Percentiles rank a stretch among this genome's conserved stretches.
Evolutionary conservation across 1,139 yeast species (phyloP).

Genomic region (Saccharomyces uvarum): DNA sequence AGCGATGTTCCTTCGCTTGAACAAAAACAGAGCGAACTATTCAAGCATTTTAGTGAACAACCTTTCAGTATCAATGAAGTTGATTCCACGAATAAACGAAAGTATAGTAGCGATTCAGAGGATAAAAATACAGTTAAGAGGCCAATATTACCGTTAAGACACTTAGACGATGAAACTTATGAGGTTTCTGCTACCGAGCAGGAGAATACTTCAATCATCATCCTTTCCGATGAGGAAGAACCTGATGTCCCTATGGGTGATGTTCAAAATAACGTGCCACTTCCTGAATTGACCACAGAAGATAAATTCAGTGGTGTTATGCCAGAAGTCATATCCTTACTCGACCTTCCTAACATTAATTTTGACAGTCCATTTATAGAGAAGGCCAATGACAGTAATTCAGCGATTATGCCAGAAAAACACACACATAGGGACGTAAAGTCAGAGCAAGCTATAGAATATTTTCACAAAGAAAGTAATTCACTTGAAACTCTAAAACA

Average conservation of each 20-base stretch:
- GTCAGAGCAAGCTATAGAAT: neutral
- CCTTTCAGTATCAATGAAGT: neutral
- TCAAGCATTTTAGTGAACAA: neutral
- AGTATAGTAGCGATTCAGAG: neutral
- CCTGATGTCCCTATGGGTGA: neutral
- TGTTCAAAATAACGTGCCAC: neutral
- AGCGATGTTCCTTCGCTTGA: neutral
- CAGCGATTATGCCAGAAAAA: neutral
- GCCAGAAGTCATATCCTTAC: neutral
- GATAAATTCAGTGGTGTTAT: neutral
- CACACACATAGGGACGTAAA: neutral
- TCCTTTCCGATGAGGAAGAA: neutral
- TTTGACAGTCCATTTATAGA: neutral
- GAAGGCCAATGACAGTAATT: neutral
- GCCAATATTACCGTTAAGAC: neutral
- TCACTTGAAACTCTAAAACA: constrained; percentile 4
- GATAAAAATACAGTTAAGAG: neutral
- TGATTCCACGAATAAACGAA: neutral
- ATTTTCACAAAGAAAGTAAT: neutral
- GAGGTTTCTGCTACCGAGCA: neutral
- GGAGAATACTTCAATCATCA: neutral
- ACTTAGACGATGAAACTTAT: neutral
- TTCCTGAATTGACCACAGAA: neutral
- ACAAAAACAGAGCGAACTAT: neutral
- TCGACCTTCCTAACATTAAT: neutral